Base-by-base conservation (phyloP, 140 eudicot genomes). In the Stevia rebaudiana region DNA sequence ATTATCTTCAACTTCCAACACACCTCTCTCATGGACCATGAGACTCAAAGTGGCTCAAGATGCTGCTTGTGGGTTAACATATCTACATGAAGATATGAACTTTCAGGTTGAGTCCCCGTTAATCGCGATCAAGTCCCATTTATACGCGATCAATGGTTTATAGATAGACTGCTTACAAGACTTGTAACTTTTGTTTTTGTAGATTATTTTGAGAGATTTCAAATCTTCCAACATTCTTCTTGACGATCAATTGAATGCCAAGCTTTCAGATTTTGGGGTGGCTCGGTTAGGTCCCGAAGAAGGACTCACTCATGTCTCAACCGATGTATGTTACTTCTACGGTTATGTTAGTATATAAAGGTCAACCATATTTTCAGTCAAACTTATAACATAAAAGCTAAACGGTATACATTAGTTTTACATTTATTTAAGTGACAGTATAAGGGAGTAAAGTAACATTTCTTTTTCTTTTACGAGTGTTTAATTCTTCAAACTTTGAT, bases 211-310 rank as follows among this genome's bases (percentile, higher is more conserved):
- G 63, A 57, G 95, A 67, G 94, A 87, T 72, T 3, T 35, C 39
- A 35, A 35, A 35, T 35, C 39, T 35, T 35, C 39, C 39, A 35
- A 35, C 39, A 6, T 80, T 71, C 96, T 88, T 40, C 66, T 88
- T 28, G 96, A 88, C 28, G 94, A 78, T 75, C 79, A 84, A 13
- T 88, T 83, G 87, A 88, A 82, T 39, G 96, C 87, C 1, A 88
- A 88, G 84, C 73, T 88, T 47, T 84, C 96, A 3, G 94, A 88
- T 68, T 88, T 88, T 76, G 96, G 96, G 36, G 63, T 88, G 75
- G 90, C 94, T 11, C 68, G 89, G 44, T 61, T 84, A 74, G 94
- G 89, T 50, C 94, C 89, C 69, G 31, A 69, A 15, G 94, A 84
- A 53, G 94, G 94, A 41, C 72, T 50, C 40, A 74, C 85, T n/a